Conservation (phyloP, 2,329 filamentous ascomycete genomes). For the Neofusicoccum sp. region DNA sequence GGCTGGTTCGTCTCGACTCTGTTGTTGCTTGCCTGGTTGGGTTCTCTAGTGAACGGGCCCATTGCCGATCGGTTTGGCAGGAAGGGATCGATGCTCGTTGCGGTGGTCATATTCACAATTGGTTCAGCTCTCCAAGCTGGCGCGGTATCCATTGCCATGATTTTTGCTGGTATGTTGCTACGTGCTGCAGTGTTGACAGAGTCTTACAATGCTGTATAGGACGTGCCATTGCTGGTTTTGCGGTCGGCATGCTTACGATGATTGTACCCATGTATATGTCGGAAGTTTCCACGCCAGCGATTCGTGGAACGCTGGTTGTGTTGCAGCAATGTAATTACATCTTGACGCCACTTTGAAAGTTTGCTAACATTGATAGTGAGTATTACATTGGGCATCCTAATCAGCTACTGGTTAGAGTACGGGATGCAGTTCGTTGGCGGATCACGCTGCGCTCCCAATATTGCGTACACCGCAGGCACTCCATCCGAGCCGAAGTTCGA, state of each 20-base stretch:
- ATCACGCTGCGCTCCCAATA: constrained; percentile 46
- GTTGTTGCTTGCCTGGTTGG: not conserved
- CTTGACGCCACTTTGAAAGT: fast-evolving
- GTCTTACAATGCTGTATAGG: constrained; percentile 66
- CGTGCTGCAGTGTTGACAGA: constrained; percentile 44
- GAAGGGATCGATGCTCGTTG: not conserved
- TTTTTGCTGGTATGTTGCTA: not conserved
- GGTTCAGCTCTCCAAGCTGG: not conserved
- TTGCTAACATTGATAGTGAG: not conserved
- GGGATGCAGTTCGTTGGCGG: constrained; percentile 33
- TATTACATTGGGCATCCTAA: constrained; percentile 63
- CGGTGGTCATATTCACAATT: not conserved
- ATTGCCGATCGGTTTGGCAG: not conserved
- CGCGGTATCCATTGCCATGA: not conserved
- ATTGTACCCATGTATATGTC: constrained; percentile 43
- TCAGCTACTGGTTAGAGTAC: constrained; percentile 50
- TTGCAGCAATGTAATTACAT: constrained; percentile 51
- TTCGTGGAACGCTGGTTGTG: constrained; percentile 44
- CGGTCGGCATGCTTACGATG: constrained; percentile 63
- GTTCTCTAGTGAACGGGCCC: not conserved
- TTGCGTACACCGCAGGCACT: constrained; percentile 48
- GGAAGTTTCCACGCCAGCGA: not conserved
- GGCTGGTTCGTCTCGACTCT: constrained; percentile 7
- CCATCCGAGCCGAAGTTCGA: constrained; percentile 39
- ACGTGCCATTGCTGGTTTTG: constrained; percentile 62